Conservation (phyloP, 1,139 yeast genomes). For the Starmera stellimalicola region DNA sequence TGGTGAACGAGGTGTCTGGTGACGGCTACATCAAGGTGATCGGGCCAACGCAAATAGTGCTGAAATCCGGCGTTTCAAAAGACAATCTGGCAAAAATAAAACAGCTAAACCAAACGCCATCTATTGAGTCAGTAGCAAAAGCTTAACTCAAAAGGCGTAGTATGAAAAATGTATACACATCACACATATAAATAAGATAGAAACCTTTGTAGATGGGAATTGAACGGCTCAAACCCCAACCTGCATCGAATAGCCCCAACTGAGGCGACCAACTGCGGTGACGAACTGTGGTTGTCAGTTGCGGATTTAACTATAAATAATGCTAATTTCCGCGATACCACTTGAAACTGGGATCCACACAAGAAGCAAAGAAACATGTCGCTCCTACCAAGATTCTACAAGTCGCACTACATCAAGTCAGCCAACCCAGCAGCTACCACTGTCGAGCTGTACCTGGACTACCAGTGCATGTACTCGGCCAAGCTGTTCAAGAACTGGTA, state of each 20-base stretch:
- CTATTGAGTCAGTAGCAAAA: background rate
- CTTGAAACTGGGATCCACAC: too few species aligned
- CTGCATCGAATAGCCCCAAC: too few species aligned
- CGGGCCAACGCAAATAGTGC: conserved; percentile 43
- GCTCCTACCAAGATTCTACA: conserved; percentile 15
- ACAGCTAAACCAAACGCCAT: background rate
- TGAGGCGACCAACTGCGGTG: too few species aligned
- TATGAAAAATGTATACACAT: too few species aligned
- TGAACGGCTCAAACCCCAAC: too few species aligned
- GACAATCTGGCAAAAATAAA: background rate
- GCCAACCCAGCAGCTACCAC: conserved; percentile 3
- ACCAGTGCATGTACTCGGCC: conserved; percentile 68
- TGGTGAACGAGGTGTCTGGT: background rate
- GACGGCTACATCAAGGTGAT: conserved; percentile 32
- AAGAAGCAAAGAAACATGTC: conserved; percentile 9
- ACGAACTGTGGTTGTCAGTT: too few species aligned
- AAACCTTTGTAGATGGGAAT: too few species aligned
- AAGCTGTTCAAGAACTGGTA: conserved; percentile 51
- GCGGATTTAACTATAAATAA: too few species aligned
- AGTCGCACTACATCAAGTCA: conserved; percentile 14
- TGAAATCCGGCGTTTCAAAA: conserved; percentile 25
- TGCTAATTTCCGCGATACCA: too few species aligned
- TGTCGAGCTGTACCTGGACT: conserved; percentile 58
- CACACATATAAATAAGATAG: too few species aligned
- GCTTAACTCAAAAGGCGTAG: background rate